Conservation (phyloP, 2,329 filamentous ascomycete genomes). For the Gnomoniopsis sp. region DNA sequence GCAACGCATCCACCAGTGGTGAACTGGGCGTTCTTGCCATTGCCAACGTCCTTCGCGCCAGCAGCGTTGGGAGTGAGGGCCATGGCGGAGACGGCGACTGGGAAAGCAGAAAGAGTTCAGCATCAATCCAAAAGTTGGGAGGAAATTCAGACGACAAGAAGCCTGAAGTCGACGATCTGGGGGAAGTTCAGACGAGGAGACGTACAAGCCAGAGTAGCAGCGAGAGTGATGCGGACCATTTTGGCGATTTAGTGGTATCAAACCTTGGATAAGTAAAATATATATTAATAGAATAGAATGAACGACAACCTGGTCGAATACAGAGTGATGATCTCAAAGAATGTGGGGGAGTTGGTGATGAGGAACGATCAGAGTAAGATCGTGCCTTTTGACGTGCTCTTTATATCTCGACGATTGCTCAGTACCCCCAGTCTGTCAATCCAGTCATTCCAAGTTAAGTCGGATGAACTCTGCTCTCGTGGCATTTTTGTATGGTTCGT, state of each 20-base stretch:
- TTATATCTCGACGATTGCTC: constrained; percentile 1
- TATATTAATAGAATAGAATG: not conserved
- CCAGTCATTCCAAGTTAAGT: not conserved
- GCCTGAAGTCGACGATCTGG: not conserved
- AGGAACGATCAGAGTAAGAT: not conserved
- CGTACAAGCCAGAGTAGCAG: constrained; percentile 26
- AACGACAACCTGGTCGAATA: constrained; percentile 11
- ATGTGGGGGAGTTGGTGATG: not conserved
- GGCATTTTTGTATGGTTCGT: not conserved
- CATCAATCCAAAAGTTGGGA: not conserved
- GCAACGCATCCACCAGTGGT: constrained; percentile 32
- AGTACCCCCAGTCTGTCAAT: not conserved
- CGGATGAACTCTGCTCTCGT: not conserved
- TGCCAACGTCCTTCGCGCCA: constrained; percentile 29
- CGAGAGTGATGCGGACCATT: constrained; percentile 29
- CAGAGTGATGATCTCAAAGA: not conserved
- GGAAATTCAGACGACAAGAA: not conserved
- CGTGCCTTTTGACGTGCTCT: not conserved
- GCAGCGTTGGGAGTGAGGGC: constrained; percentile 30
- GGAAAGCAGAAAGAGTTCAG: not conserved
- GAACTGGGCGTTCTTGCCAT: constrained; percentile 27
- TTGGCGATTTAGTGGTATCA: constrained; percentile 27
- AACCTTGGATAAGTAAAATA: not conserved
- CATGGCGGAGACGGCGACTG: constrained; percentile 25
- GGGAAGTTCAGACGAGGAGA: not conserved